Evolutionary conservation across 108 stramenopile genomes (phyloP).

Genomic region (Seminavis robusta): DNA sequence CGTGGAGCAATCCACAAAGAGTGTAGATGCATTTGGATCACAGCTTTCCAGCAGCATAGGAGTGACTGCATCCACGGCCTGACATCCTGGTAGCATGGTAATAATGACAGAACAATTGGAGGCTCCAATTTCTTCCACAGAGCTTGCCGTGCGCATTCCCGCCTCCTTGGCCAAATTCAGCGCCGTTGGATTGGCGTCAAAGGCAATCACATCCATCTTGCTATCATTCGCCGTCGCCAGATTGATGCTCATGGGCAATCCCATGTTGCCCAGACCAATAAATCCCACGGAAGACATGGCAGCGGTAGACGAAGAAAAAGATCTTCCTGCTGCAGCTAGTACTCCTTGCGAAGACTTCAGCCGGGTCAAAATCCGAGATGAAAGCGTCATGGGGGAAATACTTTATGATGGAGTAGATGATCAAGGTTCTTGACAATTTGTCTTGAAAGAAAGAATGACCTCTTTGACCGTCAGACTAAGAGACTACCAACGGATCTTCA

Average conservation of each 20-base stretch:
- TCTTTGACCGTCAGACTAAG: no score
- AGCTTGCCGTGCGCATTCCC: not conserved
- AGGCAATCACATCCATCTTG: constrained; percentile 29
- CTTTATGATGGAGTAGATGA: no score
- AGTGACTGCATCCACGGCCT: constrained; percentile 35
- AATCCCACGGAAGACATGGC: constrained; percentile 55
- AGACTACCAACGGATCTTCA: no score
- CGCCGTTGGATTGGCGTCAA: constrained; percentile 29
- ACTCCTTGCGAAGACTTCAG: no score
- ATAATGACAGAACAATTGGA: constrained; percentile 36
- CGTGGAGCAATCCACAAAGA: constrained; percentile 81
- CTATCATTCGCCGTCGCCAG: constrained; percentile 26
- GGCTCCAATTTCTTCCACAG: constrained; percentile 26
- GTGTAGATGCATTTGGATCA: constrained; percentile 7
- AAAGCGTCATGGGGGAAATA: no score
- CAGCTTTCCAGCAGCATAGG: constrained; percentile 12
- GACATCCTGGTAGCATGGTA: constrained; percentile 74
- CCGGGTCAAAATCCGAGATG: no score
- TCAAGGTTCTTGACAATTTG: no score
- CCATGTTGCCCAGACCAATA: constrained; percentile 94
- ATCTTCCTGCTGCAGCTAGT: no score
- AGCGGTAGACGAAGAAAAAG: constrained; percentile 13
- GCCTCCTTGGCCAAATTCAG: constrained; percentile 8
- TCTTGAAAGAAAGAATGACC: no score
- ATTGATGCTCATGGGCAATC: constrained; percentile 81